Base-by-base conservation (phyloP, 805 yeast genomes). In the Scheffersomyces stipitis region DNA sequence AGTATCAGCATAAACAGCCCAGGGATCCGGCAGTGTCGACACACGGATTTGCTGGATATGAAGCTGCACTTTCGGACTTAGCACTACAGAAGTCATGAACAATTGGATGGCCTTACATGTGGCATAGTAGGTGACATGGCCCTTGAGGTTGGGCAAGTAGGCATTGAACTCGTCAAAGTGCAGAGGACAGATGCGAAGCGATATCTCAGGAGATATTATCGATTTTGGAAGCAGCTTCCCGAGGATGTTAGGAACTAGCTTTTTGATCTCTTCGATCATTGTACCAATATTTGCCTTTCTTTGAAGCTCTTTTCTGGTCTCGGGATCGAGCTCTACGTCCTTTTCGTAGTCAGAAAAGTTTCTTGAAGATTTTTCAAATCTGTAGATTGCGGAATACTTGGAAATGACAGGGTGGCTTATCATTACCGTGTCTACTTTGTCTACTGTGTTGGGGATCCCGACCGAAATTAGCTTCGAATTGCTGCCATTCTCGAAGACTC, bases 101-200 rank as follows among this genome's bases (percentile, higher is more conserved):
- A 80, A 44, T 49, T 78, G 80, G 3, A 81, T 51, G 1, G 86
- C 71, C 46, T 79, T 80, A 40, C 76, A 54, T 0, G 83, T 70
- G 3, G 83, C 71, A 33, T 71, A 66, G 54, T 81, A 83, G 10
- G 81, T 66, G 13, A 70, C 63, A 14, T 62, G 69, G 1, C 89
- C 87, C 34, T 71, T 70, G 18, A 83, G 57, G 9, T 62, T 59
- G 2, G 89, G 89, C 10, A 81, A 46, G 40, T 71, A 72, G 0
- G 79, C 71, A 32, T 69, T 71, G 31, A 60, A 44, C 34, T 56
- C 69, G 34, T 60, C 60, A 34, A 66, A 60, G 30, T 75, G 72
- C 1, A 71, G 61, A 0, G 89, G 89, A 26, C 80, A 68, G 1
- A 84, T 60, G 12, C 86, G 57, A 16, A 84, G 62, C 5, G 68